A percentile compares a stretch with the other conserved stretches of the same genome.
Conservation (phyloP, 371 early-diverging fungal genomes). For the Saksenaea vasiformis region DNA sequence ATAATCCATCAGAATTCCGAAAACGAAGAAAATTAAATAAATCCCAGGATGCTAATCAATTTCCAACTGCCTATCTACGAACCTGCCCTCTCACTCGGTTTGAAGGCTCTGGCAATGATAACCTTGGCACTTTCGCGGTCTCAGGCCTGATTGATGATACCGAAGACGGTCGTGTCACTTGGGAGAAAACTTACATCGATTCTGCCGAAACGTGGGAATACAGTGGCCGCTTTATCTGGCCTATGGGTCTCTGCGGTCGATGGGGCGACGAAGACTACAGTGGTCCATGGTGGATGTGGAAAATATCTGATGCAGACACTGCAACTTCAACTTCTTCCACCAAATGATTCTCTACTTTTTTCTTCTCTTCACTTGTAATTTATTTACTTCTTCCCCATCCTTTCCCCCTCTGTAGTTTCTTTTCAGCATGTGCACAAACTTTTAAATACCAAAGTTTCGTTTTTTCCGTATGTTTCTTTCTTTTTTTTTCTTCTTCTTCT, state of each 20-base stretch:
- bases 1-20: conserved; percentile 13
- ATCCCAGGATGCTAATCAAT: conserved; percentile 10
- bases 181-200: conserved; percentile 47
- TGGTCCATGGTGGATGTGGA: conserved; percentile 59
- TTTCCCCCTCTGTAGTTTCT: not conserved
- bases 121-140: conserved; percentile 39
- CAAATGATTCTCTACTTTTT: not conserved
- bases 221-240: conserved; percentile 42
- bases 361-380: not conserved
- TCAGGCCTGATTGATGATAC: conserved; percentile 48
- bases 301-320: conserved; percentile 9
- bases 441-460: no score
- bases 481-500: no score
- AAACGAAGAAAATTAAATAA: conserved; percentile 21
- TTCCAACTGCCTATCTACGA: conserved; percentile 37
- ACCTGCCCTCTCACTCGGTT: conserved; percentile 44
- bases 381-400: not conserved
- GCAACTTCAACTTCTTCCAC: not conserved
- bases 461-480: no score
- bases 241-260: conserved; percentile 47
- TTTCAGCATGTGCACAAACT: not conserved
- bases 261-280: conserved; percentile 56
- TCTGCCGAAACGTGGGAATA: conserved; percentile 54
- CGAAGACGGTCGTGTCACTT: conserved; percentile 49
- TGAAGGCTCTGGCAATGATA: conserved; percentile 49